Conservation (phyloP, 805 yeast genomes). For the Metschnikowia lochheadii region DNA sequence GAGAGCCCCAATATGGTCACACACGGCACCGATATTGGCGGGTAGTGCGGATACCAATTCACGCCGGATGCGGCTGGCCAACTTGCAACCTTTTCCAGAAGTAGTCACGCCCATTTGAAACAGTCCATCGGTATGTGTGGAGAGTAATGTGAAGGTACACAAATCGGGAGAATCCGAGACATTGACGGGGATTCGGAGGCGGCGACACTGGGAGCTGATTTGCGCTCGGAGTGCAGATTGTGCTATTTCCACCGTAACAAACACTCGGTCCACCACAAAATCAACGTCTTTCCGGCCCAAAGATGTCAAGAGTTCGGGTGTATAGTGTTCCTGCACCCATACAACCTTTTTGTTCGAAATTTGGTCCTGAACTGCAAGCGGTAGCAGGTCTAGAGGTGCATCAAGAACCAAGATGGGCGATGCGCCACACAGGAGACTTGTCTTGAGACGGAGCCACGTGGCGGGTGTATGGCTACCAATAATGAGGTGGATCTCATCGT, state of each 20-base stretch:
- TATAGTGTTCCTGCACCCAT: conserved; percentile 24
- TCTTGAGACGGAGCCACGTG: conserved; percentile 45
- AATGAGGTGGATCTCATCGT: conserved; percentile 53
- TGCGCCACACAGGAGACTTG: conserved; percentile 54
- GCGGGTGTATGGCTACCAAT: conserved; percentile 46
- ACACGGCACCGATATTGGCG: conserved; percentile 60
- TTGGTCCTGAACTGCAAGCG: conserved; percentile 22
- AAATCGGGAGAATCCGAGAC: conserved; percentile 67
- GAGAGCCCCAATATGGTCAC: conserved; percentile 64
- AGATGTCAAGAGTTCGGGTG: conserved; percentile 42
- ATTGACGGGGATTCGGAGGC: conserved; percentile 75
- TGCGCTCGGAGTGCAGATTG: conserved; percentile 29
- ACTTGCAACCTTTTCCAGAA: conserved; percentile 82
- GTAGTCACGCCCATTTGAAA: conserved; percentile 84
- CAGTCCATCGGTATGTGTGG: conserved; percentile 66
- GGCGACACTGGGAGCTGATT: conserved; percentile 50
- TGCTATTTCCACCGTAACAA: conserved; percentile 46
- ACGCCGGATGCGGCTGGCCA: conserved; percentile 76
- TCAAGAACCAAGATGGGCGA: conserved; percentile 47
- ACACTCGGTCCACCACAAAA: conserved; percentile 69
- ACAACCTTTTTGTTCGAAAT: conserved; percentile 24
- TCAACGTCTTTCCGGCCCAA: conserved; percentile 64
- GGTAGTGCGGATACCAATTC: conserved; percentile 68
- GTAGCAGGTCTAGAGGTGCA: conserved; percentile 17
- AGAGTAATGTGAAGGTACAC: conserved; percentile 72